phyloP scores from a whole-genome alignment of 1,139 yeast genomes.

The Yamadazyma sp. region DNA sequence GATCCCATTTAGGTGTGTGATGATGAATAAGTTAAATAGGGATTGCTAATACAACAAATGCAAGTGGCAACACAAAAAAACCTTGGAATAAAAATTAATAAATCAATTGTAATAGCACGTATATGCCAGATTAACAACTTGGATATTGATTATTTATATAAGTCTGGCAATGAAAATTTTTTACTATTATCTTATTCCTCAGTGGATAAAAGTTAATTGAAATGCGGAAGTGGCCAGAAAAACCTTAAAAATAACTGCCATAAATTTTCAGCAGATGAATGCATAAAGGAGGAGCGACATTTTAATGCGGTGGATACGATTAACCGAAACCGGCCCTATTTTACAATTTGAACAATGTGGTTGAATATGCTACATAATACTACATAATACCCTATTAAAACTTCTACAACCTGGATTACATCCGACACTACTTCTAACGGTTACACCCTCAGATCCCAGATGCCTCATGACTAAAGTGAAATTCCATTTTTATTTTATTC shows the following conservation, averaged over 20 bases:
- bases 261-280: not conserved
- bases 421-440: no score
- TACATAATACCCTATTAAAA: no score
- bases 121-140: not conserved
- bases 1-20: conserved; percentile 7
- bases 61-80: not conserved
- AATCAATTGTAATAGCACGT: not conserved
- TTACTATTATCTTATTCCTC: conserved; percentile 5
- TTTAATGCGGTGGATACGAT: not conserved
- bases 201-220: conserved; percentile 5
- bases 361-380: no score
- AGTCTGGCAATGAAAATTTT: not conserved
- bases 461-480: conserved; percentile 1
- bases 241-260: not conserved
- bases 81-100: no score
- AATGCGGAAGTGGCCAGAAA: conserved; percentile 1
- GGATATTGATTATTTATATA: not conserved
- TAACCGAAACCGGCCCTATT: not conserved
- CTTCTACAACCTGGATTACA: no score
- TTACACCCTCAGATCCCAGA: not conserved
- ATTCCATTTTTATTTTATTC: not conserved
- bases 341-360: not conserved
- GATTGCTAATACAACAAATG: not conserved
- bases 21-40: not conserved
- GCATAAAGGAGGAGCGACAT: not conserved